Conservation (phyloP, 2,329 filamentous ascomycete genomes). For the Aspergillus hortae region DNA sequence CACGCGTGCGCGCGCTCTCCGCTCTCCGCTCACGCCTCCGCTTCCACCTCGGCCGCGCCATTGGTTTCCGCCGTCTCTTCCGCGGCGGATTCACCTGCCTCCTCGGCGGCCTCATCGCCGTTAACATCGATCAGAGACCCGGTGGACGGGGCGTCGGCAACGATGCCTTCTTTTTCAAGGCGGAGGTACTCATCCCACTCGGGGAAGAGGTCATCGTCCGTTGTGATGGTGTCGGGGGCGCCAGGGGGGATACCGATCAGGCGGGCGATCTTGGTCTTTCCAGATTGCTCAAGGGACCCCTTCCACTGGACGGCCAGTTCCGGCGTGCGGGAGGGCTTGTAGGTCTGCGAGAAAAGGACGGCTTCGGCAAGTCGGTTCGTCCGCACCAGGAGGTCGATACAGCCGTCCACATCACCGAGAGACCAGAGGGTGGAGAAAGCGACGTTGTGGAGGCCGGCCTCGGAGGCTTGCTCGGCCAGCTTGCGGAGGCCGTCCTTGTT, state of each 20-base stretch:
- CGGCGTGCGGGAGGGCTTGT: conserved; percentile 75
- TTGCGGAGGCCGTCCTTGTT: conserved; percentile 70
- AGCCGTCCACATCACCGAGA: conserved; percentile 75
- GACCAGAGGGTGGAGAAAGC: conserved; percentile 91
- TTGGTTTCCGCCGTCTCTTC: conserved; percentile 25
- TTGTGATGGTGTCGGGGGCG: conserved; percentile 49
- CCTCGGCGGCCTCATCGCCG: conserved; percentile 26
- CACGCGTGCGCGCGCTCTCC: background rate
- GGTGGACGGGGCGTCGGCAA: conserved; percentile 36
- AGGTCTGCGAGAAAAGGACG: conserved; percentile 89
- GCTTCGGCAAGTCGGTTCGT: conserved; percentile 82
- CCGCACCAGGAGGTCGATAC: conserved; percentile 72
- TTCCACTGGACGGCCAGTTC: conserved; percentile 77
- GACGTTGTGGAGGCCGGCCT: conserved; percentile 80
- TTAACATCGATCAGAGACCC: conserved; percentile 42
- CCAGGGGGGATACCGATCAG: conserved; percentile 77
- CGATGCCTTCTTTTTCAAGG: conserved; percentile 69
- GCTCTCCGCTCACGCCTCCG: conserved; percentile 12
- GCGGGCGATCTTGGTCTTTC: conserved; percentile 81
- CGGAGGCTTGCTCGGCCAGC: conserved; percentile 71
- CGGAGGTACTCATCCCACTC: conserved; percentile 91
- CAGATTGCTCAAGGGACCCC: conserved; percentile 72
- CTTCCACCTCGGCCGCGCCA: conserved; percentile 29
- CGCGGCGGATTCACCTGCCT: conserved; percentile 12
- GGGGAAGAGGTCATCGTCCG: conserved; percentile 80